phyloP scores from a whole-genome alignment of 1,139 yeast species.

The Zygosaccharomyces sapae region DNA sequence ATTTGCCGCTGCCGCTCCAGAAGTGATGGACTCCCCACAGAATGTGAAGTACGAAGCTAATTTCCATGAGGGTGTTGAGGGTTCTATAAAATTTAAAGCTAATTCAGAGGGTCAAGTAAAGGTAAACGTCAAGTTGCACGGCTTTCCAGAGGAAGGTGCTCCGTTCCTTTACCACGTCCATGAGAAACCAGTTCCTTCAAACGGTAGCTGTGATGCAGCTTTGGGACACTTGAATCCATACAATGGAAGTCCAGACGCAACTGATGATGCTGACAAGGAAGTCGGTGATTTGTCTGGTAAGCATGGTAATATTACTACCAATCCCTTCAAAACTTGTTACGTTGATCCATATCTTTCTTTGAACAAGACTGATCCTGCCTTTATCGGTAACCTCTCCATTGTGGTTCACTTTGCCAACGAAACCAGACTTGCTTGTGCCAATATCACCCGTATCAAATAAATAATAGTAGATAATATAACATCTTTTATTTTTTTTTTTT shows the following conservation, averaged over 20 bases:
- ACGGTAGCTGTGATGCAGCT: constrained; percentile 47
- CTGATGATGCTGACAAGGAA: no score
- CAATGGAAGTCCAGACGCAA: constrained; percentile 36
- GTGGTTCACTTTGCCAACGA: constrained; percentile 50
- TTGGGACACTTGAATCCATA: constrained; percentile 52
- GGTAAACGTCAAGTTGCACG: constrained; percentile 57
- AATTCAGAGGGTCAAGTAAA: constrained; percentile 42
- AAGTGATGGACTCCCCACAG: constrained; percentile 42
- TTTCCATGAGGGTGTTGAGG: constrained; percentile 43
- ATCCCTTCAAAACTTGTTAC: constrained; percentile 52
- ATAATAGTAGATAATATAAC: no score
- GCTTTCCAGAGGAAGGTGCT: constrained; percentile 53
- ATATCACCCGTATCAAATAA: constrained; percentile 40
- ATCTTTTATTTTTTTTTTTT: not conserved
- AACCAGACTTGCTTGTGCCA: constrained; percentile 58
- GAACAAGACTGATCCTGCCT: constrained; percentile 45
- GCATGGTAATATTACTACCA: constrained; percentile 55
- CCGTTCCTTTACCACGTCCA: constrained; percentile 58
- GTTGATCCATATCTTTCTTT: constrained; percentile 53
- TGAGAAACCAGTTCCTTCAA: constrained; percentile 43
- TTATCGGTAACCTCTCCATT: constrained; percentile 50
- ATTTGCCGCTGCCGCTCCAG: constrained; percentile 16
- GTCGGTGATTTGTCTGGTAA: constrained; percentile 60
- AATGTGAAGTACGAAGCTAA: constrained; percentile 51
- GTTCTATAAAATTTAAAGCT: constrained; percentile 49